Conservation (phyloP, 192 early-diverging fungal species). For the Coemansia sp. region DNA sequence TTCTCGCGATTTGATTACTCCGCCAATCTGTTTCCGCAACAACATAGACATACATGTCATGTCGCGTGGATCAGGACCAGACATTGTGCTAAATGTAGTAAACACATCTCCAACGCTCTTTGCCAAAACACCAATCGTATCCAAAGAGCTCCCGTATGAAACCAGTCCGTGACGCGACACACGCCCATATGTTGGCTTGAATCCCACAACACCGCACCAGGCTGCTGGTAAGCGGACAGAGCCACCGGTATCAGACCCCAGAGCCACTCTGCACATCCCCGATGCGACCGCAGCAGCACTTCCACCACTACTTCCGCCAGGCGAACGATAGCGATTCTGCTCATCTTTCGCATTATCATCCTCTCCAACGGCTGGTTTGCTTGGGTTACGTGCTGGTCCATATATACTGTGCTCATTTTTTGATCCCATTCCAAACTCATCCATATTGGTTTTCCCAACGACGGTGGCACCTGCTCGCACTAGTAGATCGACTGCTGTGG, state of each 20-base stretch:
- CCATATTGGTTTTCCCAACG: slow-evolving; percentile 89
- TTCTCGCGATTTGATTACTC: slow-evolving; percentile 2
- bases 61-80: slow-evolving; percentile 32
- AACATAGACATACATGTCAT: slow-evolving; percentile 60
- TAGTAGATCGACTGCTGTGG: slow-evolving; percentile 69
- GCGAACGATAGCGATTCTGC: slow-evolving; percentile 7
- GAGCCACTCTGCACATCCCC: slow-evolving; percentile 74
- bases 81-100: slow-evolving; percentile 3
- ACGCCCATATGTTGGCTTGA: slow-evolving; percentile 90
- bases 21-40: slow-evolving; percentile 43
- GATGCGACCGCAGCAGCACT: slow-evolving; percentile 87
- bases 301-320: slow-evolving; percentile 92
- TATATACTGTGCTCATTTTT: slow-evolving; percentile 34
- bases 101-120: slow-evolving; percentile 59
- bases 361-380: neutral
- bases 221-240: slow-evolving; percentile 91
- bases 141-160: slow-evolving; percentile 83
- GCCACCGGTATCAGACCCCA: slow-evolving; percentile 95
- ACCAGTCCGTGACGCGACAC: slow-evolving; percentile 83
- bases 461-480: slow-evolving; percentile 63
- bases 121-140: slow-evolving; percentile 83
- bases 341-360: neutral
- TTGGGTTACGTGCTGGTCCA: slow-evolving; percentile 39
- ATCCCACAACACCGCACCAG: slow-evolving; percentile 90
- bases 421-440: slow-evolving; percentile 96